Evolutionary conservation across 1,139 yeast species (phyloP).

Genomic region (Sugiyamaella novakii): DNA sequence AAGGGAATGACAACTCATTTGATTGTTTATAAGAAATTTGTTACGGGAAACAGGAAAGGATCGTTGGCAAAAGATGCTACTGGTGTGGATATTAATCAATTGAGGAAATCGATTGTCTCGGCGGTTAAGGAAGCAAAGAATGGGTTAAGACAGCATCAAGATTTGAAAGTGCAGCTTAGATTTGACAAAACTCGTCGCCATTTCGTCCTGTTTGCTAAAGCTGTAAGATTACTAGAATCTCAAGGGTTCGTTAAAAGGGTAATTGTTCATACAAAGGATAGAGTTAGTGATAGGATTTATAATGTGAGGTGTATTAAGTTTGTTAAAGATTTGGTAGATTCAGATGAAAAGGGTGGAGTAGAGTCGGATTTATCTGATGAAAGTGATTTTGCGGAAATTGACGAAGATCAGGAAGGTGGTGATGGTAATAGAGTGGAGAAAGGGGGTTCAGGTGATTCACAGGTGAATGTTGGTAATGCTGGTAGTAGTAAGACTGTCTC

Average conservation of each 20-base stretch:
- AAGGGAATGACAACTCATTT: constrained; percentile 40
- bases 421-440: constrained; percentile 11
- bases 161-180: constrained; percentile 63
- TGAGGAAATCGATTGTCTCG: constrained; percentile 51
- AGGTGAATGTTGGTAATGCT: background rate
- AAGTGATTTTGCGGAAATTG: constrained; percentile 35
- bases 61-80: constrained; percentile 27
- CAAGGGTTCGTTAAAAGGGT: constrained; percentile 61
- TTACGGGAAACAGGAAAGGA: constrained; percentile 9
- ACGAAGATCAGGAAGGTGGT: constrained; percentile 30
- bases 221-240: constrained; percentile 53
- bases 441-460: background rate
- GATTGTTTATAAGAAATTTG: constrained; percentile 38
- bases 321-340: constrained; percentile 50
- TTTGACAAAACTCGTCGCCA: constrained; percentile 51
- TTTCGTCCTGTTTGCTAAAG: constrained; percentile 54
- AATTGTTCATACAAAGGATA: constrained; percentile 45
- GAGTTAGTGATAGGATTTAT: constrained; percentile 37
- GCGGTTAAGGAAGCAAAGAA: constrained; percentile 67
- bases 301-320: constrained; percentile 63
- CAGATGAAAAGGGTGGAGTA: constrained; percentile 35
- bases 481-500: background rate
- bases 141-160: constrained; percentile 65
- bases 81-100: constrained; percentile 45
- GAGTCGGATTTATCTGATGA: constrained; percentile 40